Conservation (phyloP, 805 yeast species). For the Wickerhamiella siamensis region DNA sequence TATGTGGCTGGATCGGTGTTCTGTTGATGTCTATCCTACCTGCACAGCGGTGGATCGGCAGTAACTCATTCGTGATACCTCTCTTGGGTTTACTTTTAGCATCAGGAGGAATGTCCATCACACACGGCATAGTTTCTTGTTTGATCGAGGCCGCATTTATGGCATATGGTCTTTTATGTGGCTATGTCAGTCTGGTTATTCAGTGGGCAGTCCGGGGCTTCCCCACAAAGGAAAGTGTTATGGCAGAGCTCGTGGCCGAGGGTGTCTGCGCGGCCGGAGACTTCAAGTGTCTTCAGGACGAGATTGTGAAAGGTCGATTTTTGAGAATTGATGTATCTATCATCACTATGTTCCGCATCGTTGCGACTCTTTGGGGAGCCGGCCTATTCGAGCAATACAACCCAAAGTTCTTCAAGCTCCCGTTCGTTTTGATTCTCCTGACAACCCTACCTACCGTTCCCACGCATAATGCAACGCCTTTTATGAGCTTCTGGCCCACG, state of each 20-base stretch:
- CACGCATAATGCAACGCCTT: constrained; percentile 16
- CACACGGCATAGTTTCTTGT: constrained; percentile 9
- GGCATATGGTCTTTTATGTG: constrained; percentile 11
- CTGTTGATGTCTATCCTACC: constrained; percentile 10
- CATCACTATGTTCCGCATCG: constrained; percentile 16
- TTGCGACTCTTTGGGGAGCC: constrained; percentile 12
- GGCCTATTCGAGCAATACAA: constrained; percentile 12
- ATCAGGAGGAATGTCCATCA: constrained; percentile 17
- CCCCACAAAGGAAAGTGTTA: constrained; percentile 9
- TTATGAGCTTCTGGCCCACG: constrained; percentile 16
- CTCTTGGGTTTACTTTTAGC: constrained; percentile 13
- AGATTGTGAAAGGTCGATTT: constrained; percentile 16
- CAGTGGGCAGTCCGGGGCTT: constrained; percentile 17
- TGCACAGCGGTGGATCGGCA: constrained; percentile 13
- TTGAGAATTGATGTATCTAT: constrained; percentile 13
- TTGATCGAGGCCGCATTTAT: constrained; percentile 10
- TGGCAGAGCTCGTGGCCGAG: constrained; percentile 5
- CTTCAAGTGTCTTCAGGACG: constrained; percentile 12
- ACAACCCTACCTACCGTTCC: constrained; percentile 14
- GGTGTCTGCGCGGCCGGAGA: constrained; percentile 16
- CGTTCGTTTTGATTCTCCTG: constrained; percentile 18
- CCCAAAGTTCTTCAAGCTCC: constrained; percentile 13
- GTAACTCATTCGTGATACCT: constrained; percentile 13
- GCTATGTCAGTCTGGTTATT: constrained; percentile 18
- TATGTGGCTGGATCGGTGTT: constrained; percentile 11